A percentile compares a stretch with the other conserved stretches of the same genome.
phyloP scores from a whole-genome alignment of 495 filamentous ascomycete species.

The Hypoxylon cercidicola region DNA sequence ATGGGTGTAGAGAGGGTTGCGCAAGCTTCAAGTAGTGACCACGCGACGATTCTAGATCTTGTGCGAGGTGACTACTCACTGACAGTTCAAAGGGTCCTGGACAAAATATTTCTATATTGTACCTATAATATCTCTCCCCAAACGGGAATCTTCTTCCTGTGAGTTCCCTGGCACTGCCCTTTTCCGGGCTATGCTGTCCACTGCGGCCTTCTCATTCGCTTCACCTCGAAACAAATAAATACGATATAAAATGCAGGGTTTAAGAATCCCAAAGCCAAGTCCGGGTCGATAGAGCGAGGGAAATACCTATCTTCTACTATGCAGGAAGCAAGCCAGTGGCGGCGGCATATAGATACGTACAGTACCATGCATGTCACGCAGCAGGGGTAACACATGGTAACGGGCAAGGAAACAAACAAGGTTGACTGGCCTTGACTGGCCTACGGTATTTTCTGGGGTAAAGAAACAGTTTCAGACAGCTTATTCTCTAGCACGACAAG shows the following conservation, averaged over 20 bases:
- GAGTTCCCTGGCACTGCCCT: background rate
- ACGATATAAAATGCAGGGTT: background rate
- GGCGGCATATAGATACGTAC: constrained; percentile 15
- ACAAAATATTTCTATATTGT: background rate
- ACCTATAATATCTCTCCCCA: background rate
- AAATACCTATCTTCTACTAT: constrained; percentile 16
- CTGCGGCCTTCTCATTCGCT: background rate
- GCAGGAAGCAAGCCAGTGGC: constrained; percentile 24
- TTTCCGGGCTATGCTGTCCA: background rate
- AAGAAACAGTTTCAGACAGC: constrained; percentile 12
- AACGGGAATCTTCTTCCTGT: background rate
- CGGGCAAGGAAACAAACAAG: constrained; percentile 37
- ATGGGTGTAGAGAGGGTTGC: constrained; percentile 31
- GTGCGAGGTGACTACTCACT: constrained; percentile 42
- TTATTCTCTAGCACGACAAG: background rate
- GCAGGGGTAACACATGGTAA: constrained; percentile 51
- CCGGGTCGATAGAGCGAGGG: background rate
- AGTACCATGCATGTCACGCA: constrained; percentile 42
- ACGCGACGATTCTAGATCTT: constrained; percentile 43
- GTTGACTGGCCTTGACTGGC: constrained; percentile 18
- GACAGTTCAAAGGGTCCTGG: constrained; percentile 7
- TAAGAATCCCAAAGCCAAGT: background rate
- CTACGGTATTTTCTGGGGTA: constrained; percentile 33
- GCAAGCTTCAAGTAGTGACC: constrained; percentile 31
- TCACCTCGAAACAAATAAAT: background rate